phyloP scores from a whole-genome alignment of 1,139 yeast species.

The Taiozyma onychis region DNA sequence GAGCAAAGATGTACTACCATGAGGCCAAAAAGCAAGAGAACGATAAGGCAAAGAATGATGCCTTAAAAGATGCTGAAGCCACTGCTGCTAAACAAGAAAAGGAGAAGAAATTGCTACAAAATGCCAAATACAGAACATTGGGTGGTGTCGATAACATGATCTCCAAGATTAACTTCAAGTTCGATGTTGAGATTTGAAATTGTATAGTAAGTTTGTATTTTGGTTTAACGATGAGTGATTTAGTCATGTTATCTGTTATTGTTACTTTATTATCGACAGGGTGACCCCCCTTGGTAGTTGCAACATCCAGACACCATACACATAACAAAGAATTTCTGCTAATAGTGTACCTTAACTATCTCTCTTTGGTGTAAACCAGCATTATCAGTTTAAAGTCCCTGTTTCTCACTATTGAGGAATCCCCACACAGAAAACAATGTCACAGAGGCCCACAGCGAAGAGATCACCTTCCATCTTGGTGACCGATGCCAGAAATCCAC shows the following conservation, averaged over 20 bases:
- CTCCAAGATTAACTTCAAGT: slow-evolving; percentile 37
- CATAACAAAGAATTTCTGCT: not conserved
- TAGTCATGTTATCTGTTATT: not conserved
- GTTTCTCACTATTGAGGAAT: not conserved
- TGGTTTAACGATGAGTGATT: not conserved
- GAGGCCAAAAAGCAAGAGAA: slow-evolving; percentile 41
- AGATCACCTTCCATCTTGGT: slow-evolving; percentile 91
- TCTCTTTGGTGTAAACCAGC: not conserved
- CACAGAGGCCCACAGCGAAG: slow-evolving; percentile 63
- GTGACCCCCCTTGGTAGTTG: not conserved
- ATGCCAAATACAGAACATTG: slow-evolving; percentile 32
- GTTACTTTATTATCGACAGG: not conserved
- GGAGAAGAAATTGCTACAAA: slow-evolving; percentile 27
- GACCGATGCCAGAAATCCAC: slow-evolving; percentile 72
- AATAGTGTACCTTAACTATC: not conserved
- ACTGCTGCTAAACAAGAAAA: slow-evolving; percentile 31
- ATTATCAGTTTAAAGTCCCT: not conserved
- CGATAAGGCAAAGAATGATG: slow-evolving; percentile 37
- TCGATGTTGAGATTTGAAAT: slow-evolving; percentile 32
- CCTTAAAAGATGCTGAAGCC: slow-evolving; percentile 30
- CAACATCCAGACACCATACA: not conserved
- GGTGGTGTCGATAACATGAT: slow-evolving; percentile 44
- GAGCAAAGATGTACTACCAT: slow-evolving; percentile 75
- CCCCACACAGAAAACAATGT: slow-evolving; percentile 7
- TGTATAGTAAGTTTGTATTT: not conserved